phyloP scores from a whole-genome alignment of 176 grass and related monocot genomes.

The Echinochloa phyllopogon region DNA sequence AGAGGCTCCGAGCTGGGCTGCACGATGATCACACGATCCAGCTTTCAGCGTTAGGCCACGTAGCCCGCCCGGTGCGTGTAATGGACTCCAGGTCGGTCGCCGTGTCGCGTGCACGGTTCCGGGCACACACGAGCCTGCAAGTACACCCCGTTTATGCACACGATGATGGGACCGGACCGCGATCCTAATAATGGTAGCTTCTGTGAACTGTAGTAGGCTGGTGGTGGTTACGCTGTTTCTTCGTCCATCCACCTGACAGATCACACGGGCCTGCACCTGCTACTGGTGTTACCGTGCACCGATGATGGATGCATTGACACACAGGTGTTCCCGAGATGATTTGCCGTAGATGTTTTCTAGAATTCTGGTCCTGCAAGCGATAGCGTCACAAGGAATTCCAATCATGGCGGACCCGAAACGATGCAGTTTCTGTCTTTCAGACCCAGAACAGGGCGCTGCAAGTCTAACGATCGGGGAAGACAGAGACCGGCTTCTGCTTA shows the following conservation, averaged over 20 bases:
- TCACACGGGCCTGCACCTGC: not conserved
- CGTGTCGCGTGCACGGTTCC: conserved; percentile 16
- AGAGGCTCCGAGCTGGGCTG: conserved; percentile 21
- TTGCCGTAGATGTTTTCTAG: not conserved
- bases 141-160: conserved; percentile 8
- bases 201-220: not conserved
- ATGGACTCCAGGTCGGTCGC: conserved; percentile 44
- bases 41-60: not conserved
- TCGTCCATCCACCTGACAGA: not conserved
- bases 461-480: conserved; percentile 5
- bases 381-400: not conserved
- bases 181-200: not conserved
- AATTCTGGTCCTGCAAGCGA: not conserved
- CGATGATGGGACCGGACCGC: conserved; percentile 8
- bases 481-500: not conserved
- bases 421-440: conserved; percentile 25
- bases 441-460: not conserved
- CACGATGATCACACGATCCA: conserved; percentile 29
- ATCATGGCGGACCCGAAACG: not conserved
- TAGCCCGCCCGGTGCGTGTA: not conserved
- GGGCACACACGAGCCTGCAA: not conserved
- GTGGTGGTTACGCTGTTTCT: conserved; percentile 13
- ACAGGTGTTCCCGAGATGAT: not conserved
- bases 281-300: not conserved
- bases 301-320: not conserved